Conservation (phyloP, 805 yeast genomes). For the Candida cerambycidarum region DNA sequence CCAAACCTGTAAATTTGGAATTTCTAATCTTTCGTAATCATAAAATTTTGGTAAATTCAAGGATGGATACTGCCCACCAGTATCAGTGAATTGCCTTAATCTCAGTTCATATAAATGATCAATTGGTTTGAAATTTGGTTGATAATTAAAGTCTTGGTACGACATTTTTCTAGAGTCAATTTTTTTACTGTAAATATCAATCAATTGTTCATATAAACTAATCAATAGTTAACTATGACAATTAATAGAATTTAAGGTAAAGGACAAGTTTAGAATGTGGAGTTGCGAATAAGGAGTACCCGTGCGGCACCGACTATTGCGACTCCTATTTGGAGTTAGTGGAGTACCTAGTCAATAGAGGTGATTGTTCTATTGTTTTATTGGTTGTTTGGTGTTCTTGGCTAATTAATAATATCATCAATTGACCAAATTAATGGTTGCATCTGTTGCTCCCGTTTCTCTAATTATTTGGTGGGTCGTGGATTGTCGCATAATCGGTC, state of each 20-base stretch:
- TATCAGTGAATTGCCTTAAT: conserved; percentile 69
- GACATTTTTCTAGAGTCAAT: neutral
- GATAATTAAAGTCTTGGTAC: conserved; percentile 24
- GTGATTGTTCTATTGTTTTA: too few species aligned
- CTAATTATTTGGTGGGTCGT: too few species aligned
- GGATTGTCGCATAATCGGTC: too few species aligned
- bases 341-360: too few species aligned
- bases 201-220: too few species aligned
- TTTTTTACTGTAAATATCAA: neutral
- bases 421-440: too few species aligned
- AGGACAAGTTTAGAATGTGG: neutral
- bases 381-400: too few species aligned
- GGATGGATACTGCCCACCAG: conserved; percentile 68
- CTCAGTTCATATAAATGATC: conserved; percentile 72
- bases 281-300: conserved; percentile 5
- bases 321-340: too few species aligned
- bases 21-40: conserved; percentile 57
- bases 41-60: conserved; percentile 82
- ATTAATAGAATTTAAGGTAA: too few species aligned
- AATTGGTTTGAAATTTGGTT: conserved; percentile 75
- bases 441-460: too few species aligned
- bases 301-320: neutral
- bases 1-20: conserved; percentile 56
- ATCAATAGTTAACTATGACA: too few species aligned
- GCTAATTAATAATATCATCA: too few species aligned